Percentiles rank a stretch among this genome's conserved stretches.
phyloP scores from a whole-genome alignment of 257 asterid genomes.

The Schizonepeta tenuifolia region DNA sequence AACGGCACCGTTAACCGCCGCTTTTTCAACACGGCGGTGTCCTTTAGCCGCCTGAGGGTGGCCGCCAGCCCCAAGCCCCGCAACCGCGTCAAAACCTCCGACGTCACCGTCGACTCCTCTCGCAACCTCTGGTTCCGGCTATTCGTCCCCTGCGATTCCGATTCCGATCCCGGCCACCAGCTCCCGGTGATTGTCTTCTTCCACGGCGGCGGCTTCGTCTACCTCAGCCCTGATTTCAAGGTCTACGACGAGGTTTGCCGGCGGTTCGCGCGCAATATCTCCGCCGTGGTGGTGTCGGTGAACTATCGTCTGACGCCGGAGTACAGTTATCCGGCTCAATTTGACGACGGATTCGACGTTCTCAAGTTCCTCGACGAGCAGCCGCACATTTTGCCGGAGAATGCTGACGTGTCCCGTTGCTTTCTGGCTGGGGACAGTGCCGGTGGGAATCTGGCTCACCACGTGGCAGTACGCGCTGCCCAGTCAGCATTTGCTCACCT shows the following conservation, averaged over 20 bases:
- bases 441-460: conserved; percentile 79
- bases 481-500: conserved; percentile 41
- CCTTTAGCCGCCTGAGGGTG: conserved; percentile 29
- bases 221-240: conserved; percentile 52
- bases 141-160: conserved; percentile 44
- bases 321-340: conserved; percentile 68
- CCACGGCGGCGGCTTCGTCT: conserved; percentile 87
- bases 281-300: conserved; percentile 70
- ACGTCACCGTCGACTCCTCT: conserved; percentile 57
- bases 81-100: conserved; percentile 60
- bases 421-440: conserved; percentile 88
- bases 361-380: conserved; percentile 53
- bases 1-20: conserved; percentile 83
- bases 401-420: conserved; percentile 64
- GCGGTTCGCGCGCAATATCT: conserved; percentile 56
- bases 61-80: conserved; percentile 50
- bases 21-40: conserved; percentile 38
- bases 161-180: neutral
- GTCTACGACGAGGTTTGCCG: conserved; percentile 72
- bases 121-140: conserved; percentile 86
- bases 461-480: conserved; percentile 59
- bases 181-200: conserved; percentile 71
- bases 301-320: conserved; percentile 78
- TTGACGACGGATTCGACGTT: conserved; percentile 71
- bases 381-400: conserved; percentile 48